Percentiles rank a stretch among this genome's conserved stretches.
phyloP scores from a whole-genome alignment of 164 flowering plant genomes.

The Vitis riparia region DNA sequence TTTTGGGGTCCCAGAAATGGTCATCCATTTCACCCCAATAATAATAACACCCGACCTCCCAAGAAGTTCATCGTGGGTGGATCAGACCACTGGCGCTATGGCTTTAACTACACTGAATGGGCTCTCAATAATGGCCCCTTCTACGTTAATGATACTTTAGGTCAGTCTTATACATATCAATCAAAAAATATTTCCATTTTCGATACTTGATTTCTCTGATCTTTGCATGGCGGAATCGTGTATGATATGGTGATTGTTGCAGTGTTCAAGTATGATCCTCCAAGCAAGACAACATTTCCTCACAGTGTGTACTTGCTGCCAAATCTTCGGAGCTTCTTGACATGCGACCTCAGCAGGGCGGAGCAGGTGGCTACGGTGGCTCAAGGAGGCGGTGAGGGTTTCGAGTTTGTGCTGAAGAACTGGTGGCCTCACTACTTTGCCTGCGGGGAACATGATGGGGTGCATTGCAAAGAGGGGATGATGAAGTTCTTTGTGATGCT shows the following conservation, averaged over 20 bases:
- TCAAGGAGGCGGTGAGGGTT: conserved; percentile 36
- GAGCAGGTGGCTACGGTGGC: conserved; percentile 24
- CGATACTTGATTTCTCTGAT: no score
- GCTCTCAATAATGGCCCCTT: conserved; percentile 34
- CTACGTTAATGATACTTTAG: conserved; percentile 35
- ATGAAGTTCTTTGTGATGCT: conserved; percentile 42
- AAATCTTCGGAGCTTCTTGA: conserved; percentile 24
- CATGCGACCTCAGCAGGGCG: conserved; percentile 33
- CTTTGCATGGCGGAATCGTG: no score
- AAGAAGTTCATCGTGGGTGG: conserved; percentile 37
- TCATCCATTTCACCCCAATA: background rate
- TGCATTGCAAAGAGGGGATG: conserved; percentile 34
- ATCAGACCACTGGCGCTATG: conserved; percentile 32
- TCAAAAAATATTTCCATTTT: no score
- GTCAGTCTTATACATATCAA: conserved; percentile 6
- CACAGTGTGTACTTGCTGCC: conserved; percentile 42
- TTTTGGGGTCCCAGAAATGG: no score
- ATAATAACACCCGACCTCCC: background rate
- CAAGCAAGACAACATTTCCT: conserved; percentile 20
- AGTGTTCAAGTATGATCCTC: conserved; percentile 44
- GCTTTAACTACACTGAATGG: conserved; percentile 39
- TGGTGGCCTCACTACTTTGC: conserved; percentile 38
- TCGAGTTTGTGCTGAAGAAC: conserved; percentile 27
- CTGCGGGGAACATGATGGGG: conserved; percentile 31
- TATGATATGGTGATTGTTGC: conserved; percentile 4